Percentiles rank a stretch among this genome's conserved stretches.
phyloP scores from a whole-genome alignment of 306 rosid species.

The Urtica urens region DNA sequence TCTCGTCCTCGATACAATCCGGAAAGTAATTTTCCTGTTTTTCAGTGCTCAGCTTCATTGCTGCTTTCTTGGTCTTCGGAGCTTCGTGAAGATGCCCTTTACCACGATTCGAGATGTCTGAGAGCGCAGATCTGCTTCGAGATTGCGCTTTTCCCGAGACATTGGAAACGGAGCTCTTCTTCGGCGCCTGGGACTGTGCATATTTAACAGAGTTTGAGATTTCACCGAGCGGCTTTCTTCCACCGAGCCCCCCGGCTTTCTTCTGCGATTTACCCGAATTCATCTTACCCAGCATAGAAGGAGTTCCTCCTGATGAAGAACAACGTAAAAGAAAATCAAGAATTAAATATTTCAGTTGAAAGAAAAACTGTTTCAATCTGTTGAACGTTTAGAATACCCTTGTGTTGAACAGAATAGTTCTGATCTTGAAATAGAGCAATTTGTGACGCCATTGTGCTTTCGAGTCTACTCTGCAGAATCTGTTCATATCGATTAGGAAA shows the following conservation, averaged over 20 bases:
- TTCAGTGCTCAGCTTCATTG: constrained; percentile 17
- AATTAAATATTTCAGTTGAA: too few species aligned
- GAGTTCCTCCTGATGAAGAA: constrained; percentile 29
- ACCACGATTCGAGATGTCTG: constrained; percentile 54
- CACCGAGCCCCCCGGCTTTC: constrained; percentile 36
- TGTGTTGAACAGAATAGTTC: constrained; percentile 20
- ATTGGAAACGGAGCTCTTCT: too few species aligned
- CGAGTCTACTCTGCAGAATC: too few species aligned
- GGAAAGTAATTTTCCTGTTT: constrained; percentile 21
- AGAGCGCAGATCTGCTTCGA: constrained; percentile 38
- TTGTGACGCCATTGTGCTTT: constrained; percentile 36
- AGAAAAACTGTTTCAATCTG: not conserved
- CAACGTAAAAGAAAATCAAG: not conserved
- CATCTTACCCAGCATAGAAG: constrained; percentile 29
- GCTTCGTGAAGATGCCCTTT: constrained; percentile 20
- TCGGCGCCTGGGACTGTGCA: constrained; percentile 19
- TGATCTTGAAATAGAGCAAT: constrained; percentile 34
- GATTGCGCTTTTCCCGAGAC: constrained; percentile 29
- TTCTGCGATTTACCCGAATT: constrained; percentile 19
- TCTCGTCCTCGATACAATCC: constrained; percentile 36
- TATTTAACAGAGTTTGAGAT: constrained; percentile 34
- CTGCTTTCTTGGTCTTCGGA: constrained; percentile 20
- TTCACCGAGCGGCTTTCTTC: constrained; percentile 63
- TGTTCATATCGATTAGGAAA: constrained; percentile 19
- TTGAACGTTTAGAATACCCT: constrained; percentile 25